Evolutionary conservation across 192 early-diverging fungal genomes (phyloP).

Genomic region (Jimgerdemannia flammicorona): DNA sequence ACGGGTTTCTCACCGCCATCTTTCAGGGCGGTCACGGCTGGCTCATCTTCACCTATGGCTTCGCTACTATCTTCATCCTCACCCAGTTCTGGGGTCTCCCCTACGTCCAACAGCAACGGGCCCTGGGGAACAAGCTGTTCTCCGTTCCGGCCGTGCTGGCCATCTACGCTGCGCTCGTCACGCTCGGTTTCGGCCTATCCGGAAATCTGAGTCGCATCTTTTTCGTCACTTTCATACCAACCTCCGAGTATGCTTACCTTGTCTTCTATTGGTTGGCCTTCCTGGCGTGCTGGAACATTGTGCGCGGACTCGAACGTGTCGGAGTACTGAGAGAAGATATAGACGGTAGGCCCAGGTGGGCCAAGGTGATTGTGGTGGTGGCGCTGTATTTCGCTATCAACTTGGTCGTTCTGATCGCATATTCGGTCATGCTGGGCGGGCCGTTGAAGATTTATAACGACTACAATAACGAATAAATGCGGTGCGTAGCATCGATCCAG

Average conservation of each 20-base stretch:
- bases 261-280: not conserved
- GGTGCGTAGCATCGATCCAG: too few species aligned
- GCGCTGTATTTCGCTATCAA: not conserved
- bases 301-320: not conserved
- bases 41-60: slow-evolving; percentile 28
- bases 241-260: not conserved
- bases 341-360: not conserved
- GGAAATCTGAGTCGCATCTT: not conserved
- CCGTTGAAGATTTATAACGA: not conserved
- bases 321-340: not conserved
- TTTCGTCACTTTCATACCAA: not conserved
- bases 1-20: slow-evolving; percentile 25
- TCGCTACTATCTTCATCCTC: slow-evolving; percentile 20
- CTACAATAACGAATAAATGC: not conserved
- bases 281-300: not conserved
- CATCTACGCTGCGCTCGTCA: not conserved
- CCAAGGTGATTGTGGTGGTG: not conserved
- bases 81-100: slow-evolving; percentile 17
- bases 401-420: not conserved
- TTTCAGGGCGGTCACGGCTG: slow-evolving; percentile 24
- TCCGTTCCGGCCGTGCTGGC: not conserved
- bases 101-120: not conserved
- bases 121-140: not conserved
- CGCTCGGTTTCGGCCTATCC: not conserved
- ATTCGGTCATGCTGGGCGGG: not conserved